Evolutionary conservation across 257 asterid species (phyloP).

Genomic region (Lycium ferocissimum): DNA sequence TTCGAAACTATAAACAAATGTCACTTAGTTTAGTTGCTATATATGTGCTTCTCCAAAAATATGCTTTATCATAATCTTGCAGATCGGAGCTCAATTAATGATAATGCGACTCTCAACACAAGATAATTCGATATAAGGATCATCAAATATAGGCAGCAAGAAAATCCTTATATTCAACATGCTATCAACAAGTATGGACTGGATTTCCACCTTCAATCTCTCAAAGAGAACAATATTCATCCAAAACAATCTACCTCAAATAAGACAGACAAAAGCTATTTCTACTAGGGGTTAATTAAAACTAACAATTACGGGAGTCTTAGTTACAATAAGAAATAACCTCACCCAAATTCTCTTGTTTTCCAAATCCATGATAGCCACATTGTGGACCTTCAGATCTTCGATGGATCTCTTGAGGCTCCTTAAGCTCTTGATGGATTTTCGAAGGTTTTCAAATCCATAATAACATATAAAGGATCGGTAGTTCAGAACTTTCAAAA

Average conservation of each 20-base stretch:
- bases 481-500: background rate
- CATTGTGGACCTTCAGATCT: background rate
- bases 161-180: no score
- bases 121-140: no score
- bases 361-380: background rate
- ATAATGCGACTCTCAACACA: no score
- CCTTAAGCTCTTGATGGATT: background rate
- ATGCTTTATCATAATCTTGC: no score
- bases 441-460: background rate
- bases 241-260: background rate
- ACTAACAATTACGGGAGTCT: background rate
- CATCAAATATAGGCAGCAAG: no score
- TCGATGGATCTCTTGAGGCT: background rate
- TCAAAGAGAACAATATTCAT: background rate
- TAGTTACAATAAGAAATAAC: no score
- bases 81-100: no score
- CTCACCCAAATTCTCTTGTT: background rate
- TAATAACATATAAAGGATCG: background rate
- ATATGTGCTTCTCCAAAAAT: no score
- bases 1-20: no score
- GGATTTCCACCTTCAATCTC: constrained; percentile 3
- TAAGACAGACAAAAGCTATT: background rate
- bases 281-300: background rate
- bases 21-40: background rate
- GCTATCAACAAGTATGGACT: background rate